Evolutionary conservation across 1,284 basidiomycete species (phyloP).

Genomic region (Flammula alnicola): DNA sequence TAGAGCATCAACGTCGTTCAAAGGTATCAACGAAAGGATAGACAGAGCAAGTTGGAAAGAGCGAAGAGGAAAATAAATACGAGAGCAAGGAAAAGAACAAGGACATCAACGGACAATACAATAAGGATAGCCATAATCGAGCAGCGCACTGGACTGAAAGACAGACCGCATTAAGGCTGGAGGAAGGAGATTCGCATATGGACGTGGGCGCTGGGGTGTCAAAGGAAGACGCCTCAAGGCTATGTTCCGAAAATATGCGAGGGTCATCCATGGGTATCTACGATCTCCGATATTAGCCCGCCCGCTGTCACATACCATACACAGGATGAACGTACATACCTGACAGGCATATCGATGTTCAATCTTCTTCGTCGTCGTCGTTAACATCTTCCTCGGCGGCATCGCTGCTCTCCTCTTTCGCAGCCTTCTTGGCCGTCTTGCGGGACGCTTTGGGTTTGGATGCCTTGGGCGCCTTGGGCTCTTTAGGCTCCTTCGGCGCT

Average conservation of each 20-base stretch:
- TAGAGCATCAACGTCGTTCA: too few relatives aligned
- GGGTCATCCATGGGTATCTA: too few relatives aligned
- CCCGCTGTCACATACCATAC: background rate
- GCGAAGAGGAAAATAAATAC: too few relatives aligned
- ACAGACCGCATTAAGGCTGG: too few relatives aligned
- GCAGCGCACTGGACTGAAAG: too few relatives aligned
- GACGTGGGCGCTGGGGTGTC: background rate
- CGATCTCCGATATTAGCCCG: background rate
- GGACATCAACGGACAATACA: too few relatives aligned
- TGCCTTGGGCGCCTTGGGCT: constrained; percentile 22
- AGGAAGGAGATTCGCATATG: background rate
- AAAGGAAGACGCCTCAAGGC: background rate
- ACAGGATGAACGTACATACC: background rate
- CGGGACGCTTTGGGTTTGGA: constrained; percentile 20
- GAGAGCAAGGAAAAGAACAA: too few relatives aligned
- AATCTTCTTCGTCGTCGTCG: constrained; percentile 16
- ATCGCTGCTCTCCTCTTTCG: constrained; percentile 11
- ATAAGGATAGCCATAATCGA: background rate
- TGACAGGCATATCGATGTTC: background rate
- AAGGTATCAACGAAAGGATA: too few relatives aligned
- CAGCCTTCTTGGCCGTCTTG: constrained; percentile 14
- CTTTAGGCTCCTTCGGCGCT: constrained; percentile 32
- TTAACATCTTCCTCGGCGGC: constrained; percentile 16
- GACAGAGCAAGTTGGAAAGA: too few relatives aligned
- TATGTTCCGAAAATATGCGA: too few relatives aligned